Evolutionary conservation across 2,329 filamentous ascomycete species (phyloP).

Genomic region (Penicillium sclerotigenum): DNA sequence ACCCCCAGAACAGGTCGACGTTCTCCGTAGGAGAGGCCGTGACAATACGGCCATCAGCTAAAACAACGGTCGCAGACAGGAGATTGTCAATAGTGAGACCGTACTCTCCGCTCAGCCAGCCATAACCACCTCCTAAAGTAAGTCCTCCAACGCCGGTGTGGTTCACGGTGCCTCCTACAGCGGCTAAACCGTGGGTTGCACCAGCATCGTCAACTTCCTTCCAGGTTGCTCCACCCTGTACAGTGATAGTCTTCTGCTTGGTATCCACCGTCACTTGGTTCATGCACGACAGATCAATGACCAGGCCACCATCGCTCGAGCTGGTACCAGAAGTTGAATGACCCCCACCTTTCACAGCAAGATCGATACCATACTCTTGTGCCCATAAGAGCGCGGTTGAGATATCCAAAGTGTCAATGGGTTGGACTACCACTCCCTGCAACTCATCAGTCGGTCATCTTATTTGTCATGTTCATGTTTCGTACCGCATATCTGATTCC

Average conservation of each 20-base stretch:
- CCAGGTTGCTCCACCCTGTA: constrained; percentile 56
- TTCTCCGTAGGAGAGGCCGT: constrained; percentile 45
- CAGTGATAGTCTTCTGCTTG: constrained; percentile 46
- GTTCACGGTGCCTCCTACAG: constrained; percentile 61
- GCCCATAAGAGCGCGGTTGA: constrained; percentile 48
- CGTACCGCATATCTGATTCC: constrained; percentile 30
- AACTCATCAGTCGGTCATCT: not conserved
- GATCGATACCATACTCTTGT: constrained; percentile 29
- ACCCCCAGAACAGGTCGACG: constrained; percentile 49
- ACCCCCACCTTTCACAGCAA: constrained; percentile 32
- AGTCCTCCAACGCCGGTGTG: constrained; percentile 62
- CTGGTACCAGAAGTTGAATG: constrained; percentile 55
- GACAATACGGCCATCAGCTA: constrained; percentile 41
- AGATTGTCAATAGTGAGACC: constrained; percentile 56
- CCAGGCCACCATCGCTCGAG: constrained; percentile 54
- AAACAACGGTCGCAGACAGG: constrained; percentile 38
- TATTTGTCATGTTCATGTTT: not conserved
- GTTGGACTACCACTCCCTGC: constrained; percentile 48
- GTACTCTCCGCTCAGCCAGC: constrained; percentile 53
- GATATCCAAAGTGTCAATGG: constrained; percentile 42
- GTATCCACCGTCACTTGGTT: constrained; percentile 50
- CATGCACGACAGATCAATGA: constrained; percentile 57
- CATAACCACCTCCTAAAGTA: constrained; percentile 58
- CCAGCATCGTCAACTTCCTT: constrained; percentile 54
- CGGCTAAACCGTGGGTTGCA: constrained; percentile 53